Evolutionary conservation across 208 protist species (phyloP), one percentile per base, ranked within the genome.

Genomic region (Trypanosoma conorhini): DNA sequence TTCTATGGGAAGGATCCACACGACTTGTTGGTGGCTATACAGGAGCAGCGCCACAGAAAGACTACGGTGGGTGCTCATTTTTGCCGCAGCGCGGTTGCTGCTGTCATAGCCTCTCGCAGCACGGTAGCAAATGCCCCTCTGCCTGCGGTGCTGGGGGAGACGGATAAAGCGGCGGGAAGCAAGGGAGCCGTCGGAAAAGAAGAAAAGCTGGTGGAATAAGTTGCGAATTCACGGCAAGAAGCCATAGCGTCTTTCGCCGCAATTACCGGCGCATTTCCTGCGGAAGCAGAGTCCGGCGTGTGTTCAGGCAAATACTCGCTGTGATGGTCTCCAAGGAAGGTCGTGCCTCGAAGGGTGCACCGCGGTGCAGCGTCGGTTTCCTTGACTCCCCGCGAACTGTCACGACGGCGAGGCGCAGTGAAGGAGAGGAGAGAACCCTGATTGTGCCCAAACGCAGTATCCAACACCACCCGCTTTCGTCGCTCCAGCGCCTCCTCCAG

Each of bases 81-180:
- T 15, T 46, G 46, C 48, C 22, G 30, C n/a, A 17, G 5, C 44
- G 46, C 19, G 22, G 33, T 24, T 21, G 61, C 40, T 19, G 33
- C 21, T 19, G 48, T 26, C 42, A 46, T 46, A 2, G 62, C 48
- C 44, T 67, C 62, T 21, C 62, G 62, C 44, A 67, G 57, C 15
- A 35, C 62, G 2, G 42, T 51, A 38, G 50, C 21, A 67, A 67
- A 67, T 21, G 62, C 62, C 21, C 62, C 48, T 24, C 33, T 38
- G 13, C 57, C 33, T 38, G 12, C 54, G 0, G 22, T 33, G 24
- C n/a, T 21, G 10, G 31, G 40, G 9, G 42, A 46, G 17, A 46
- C 15, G 15, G 42, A 13, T 3, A 21, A 19, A 3, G 42, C 5
- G 15, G 42, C 3, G 15, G 42, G 17, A 46, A 3, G 8, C 21